Base-by-base conservation (phyloP, 108 stramenopile species). In the Pseudonitzschia pungens region DNA sequence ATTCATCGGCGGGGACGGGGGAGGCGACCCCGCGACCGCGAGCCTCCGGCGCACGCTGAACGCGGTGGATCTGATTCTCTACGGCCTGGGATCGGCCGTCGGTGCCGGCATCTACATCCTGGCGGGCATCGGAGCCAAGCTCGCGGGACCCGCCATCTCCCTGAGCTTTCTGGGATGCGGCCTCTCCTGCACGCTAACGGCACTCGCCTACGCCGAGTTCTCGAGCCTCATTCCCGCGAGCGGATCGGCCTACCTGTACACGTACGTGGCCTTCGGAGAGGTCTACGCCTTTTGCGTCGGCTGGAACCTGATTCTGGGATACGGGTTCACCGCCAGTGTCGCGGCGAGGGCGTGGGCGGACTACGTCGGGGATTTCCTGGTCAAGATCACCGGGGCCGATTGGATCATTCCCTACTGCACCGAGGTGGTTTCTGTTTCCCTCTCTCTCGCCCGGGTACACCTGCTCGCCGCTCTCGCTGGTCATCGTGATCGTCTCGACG, bases 31-130 rank as follows among this genome's bases (percentile, higher is more conserved):
- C 4, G 12, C 63, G 8, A 59, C 60, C 3, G 22, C 78, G 20
- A 44, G 70, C 16, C 73, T 87, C n/a, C 42, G 64, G 8, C 65
- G 82, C 18, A 58, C 73, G 22, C 74, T 87, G 20, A 77, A 56
- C 8, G 72, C 80, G 14, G 28, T 80, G 11, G 86, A 87, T 44
- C 56, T 87, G 31, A 53, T 84, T 2, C 50, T 81, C 18, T 86
- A 83, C 55, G 86, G 86, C 16, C 75, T 83, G 0, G 86, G 86
- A 14, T 81, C 70, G 45, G 69, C 66, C 28, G 80, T 94, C 15
- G 93, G 93, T 5, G 77, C 81, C 29, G 96, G 96, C 22, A 92
- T 97, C 10, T 97, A 93, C 65, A 91, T 95, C 14, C 60, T 97
- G 33, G 79, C 83, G 26, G 96, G 96, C 20, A 85, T 95, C 36